phyloP scores from a whole-genome alignment of 306 rosid genomes.

The Ormosia semicastrata region DNA sequence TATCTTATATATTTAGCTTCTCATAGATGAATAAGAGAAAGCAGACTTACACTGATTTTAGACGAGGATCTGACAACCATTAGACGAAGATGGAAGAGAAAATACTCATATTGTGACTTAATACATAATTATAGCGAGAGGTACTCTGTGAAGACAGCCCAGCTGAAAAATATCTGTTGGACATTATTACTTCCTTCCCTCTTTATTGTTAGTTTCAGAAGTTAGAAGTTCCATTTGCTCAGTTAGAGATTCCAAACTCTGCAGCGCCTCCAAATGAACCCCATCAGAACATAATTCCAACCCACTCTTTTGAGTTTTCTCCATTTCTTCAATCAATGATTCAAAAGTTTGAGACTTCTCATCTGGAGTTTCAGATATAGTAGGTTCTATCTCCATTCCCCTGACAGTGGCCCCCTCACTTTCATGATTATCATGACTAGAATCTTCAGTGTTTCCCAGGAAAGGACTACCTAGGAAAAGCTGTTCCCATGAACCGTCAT shows the following conservation, averaged over 20 bases:
- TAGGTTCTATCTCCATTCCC: conserved; percentile 55
- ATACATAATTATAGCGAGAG: neutral
- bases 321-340: conserved; percentile 50
- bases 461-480: conserved; percentile 58
- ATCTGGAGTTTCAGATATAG: conserved; percentile 7
- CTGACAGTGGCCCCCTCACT: conserved; percentile 26
- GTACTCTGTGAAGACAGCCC: conserved; percentile 13
- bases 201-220: conserved; percentile 37
- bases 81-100: conserved; percentile 23
- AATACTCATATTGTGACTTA: neutral
- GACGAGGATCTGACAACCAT: conserved; percentile 28
- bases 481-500: conserved; percentile 71
- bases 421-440: conserved; percentile 41
- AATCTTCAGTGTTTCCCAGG: conserved; percentile 41
- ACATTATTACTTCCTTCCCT: conserved; percentile 4
- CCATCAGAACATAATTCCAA: conserved; percentile 23
- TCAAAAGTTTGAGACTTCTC: conserved; percentile 45
- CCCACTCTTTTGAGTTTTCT: conserved; percentile 37
- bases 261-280: conserved; percentile 31
- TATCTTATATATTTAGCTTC: neutral
- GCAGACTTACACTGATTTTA: conserved; percentile 26
- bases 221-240: conserved; percentile 44
- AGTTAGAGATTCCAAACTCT: conserved; percentile 40
- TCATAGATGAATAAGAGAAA: neutral
- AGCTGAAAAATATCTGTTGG: neutral